phyloP scores from a whole-genome alignment of 2,329 filamentous ascomycete genomes.

The Exophiala oligosperma region DNA sequence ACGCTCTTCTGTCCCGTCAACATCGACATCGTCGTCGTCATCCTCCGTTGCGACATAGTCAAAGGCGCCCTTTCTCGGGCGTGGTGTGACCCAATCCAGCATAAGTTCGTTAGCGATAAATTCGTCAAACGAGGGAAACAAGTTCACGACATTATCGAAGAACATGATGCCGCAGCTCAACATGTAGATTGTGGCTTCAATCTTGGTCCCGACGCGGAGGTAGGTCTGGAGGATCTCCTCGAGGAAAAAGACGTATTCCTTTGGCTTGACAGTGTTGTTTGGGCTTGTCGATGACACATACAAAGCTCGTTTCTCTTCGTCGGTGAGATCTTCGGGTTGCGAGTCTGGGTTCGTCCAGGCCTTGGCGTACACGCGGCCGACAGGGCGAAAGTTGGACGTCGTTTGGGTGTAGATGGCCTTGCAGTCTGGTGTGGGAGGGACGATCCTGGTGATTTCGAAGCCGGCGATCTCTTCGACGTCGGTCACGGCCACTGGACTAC shows the following conservation, averaged over 20 bases:
- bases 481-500: constrained; percentile 41
- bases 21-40: not conserved
- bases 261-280: constrained; percentile 11
- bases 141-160: constrained; percentile 58
- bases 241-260: constrained; percentile 61
- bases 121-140: constrained; percentile 64
- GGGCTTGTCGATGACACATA: constrained; percentile 16
- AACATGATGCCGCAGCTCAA: constrained; percentile 63
- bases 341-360: constrained; percentile 48
- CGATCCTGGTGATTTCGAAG: constrained; percentile 61
- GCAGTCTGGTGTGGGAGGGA: constrained; percentile 45
- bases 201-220: constrained; percentile 65
- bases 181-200: constrained; percentile 57
- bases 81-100: constrained; percentile 63
- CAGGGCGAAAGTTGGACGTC: constrained; percentile 46
- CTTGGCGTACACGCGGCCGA: constrained; percentile 56
- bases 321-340: constrained; percentile 39
- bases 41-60: constrained; percentile 16
- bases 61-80: constrained; percentile 19
- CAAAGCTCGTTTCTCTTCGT: constrained; percentile 30
- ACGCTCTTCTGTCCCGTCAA: not conserved
- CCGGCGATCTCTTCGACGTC: constrained; percentile 53
- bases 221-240: constrained; percentile 61
- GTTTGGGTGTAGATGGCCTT: constrained; percentile 50
- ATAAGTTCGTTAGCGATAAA: constrained; percentile 70